Conservation (phyloP, 2,329 filamentous ascomycete species). For the Rhynchosporium agropyri region DNA sequence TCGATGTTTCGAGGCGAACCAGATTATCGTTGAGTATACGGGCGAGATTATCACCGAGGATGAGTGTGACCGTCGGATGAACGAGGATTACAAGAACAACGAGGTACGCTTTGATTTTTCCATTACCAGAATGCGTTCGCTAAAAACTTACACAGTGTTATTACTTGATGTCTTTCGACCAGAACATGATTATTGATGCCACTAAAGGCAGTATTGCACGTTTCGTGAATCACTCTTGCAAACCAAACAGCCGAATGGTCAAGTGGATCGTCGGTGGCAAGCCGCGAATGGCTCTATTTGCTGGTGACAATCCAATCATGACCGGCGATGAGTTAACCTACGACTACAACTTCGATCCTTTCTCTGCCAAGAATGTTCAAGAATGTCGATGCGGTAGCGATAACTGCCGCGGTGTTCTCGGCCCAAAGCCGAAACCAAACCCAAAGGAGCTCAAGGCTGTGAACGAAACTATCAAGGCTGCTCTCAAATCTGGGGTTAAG, state of each 20-base stretch:
- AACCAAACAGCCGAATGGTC: slow-evolving; percentile 96
- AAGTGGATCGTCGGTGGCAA: slow-evolving; percentile 96
- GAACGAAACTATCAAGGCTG: slow-evolving; percentile 48
- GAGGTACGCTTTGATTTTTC: slow-evolving; percentile 60
- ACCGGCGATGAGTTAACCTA: slow-evolving; percentile 97
- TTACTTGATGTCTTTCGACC: slow-evolving; percentile 98
- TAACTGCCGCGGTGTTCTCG: slow-evolving; percentile 67
- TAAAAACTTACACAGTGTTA: slow-evolving; percentile 67
- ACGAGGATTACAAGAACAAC: slow-evolving; percentile 89
- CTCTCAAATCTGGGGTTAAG: slow-evolving; percentile 46
- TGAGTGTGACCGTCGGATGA: slow-evolving; percentile 93
- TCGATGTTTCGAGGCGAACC: slow-evolving; percentile 80
- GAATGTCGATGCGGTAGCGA: slow-evolving; percentile 64
- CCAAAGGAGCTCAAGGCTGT: slow-evolving; percentile 53
- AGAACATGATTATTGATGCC: slow-evolving; percentile 98
- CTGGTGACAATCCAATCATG: slow-evolving; percentile 84
- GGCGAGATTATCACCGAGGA: slow-evolving; percentile 96
- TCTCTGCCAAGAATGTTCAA: slow-evolving; percentile 69
- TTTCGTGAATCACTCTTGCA: slow-evolving; percentile 97
- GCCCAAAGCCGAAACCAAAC: slow-evolving; percentile 53
- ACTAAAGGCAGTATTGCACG: slow-evolving; percentile 94
- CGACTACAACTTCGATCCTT: slow-evolving; percentile 77
- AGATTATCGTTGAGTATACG: slow-evolving; percentile 98
- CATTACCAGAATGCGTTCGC: slow-evolving; percentile 17
- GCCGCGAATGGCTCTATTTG: slow-evolving; percentile 95